A percentile compares a stretch with the other conserved stretches of the same genome.
These are phyloP conservation scores for Fomitopsis pulvina DNA, from an alignment of 768 basidiomycete species.

Conservation along the genomic window DNA sequence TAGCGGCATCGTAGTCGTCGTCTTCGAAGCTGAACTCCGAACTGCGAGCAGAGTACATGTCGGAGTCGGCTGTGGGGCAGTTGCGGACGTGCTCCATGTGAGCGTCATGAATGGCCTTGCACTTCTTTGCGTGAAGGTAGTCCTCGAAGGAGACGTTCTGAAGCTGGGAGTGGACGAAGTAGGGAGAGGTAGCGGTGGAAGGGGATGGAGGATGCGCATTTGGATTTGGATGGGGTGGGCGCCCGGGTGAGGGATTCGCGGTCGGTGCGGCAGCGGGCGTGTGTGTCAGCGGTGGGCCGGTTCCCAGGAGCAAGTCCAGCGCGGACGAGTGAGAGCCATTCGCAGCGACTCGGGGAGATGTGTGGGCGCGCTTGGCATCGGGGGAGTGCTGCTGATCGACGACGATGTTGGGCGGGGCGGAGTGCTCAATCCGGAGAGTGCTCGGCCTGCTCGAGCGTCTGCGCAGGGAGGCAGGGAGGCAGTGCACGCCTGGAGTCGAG, in stretches of 20 bases:
- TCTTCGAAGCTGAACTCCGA: slow-evolving; percentile 33
- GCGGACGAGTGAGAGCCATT: slow-evolving; percentile 13
- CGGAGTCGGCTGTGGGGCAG: slow-evolving; percentile 10
- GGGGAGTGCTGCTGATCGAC: slow-evolving; percentile 30
- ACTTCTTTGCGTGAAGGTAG: slow-evolving; percentile 41
- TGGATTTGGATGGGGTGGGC: slow-evolving; percentile 9
- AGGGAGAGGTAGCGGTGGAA: slow-evolving; percentile 54
- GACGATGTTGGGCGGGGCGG: slow-evolving; percentile 25
- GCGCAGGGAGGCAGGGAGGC: slow-evolving; percentile 33
- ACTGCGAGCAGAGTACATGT: slow-evolving; percentile 15
- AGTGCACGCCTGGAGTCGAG: slow-evolving; percentile 26
- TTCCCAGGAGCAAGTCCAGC: slow-evolving; percentile 2
- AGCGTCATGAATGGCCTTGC: slow-evolving; percentile 31
- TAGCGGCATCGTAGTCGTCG: slow-evolving; percentile 66
- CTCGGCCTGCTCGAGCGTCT: slow-evolving; percentile 29
- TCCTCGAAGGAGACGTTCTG: slow-evolving; percentile 77
- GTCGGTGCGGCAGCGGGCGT: slow-evolving; percentile 1
- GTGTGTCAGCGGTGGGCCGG: slow-evolving; percentile 13
- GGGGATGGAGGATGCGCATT: slow-evolving; percentile 15
- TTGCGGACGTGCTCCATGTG: slow-evolving; percentile 44
- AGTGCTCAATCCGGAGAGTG: slow-evolving; percentile 26
- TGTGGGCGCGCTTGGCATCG: slow-evolving; percentile 9
- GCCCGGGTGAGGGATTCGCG: slow-evolving; percentile 8
- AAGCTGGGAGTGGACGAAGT: slow-evolving; percentile 90
- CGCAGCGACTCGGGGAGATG: neutral